Evolutionary conservation across 331 rosid genomes (phyloP).

Genomic region (Dryas integrifolia): DNA sequence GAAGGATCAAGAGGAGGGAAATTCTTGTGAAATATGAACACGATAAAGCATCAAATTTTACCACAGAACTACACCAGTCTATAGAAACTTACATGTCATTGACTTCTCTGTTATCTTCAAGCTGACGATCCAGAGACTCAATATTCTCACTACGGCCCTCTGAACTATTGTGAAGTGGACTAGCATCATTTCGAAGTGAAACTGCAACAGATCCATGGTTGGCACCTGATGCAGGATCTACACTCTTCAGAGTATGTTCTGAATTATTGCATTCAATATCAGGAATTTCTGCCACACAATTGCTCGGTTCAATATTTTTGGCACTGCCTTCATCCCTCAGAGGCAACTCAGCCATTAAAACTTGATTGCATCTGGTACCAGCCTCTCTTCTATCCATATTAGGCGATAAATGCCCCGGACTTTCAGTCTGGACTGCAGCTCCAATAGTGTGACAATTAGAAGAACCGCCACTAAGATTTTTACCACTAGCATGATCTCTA

Average conservation of each 20-base stretch:
- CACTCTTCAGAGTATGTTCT: conserved; percentile 31
- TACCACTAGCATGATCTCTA: conserved; percentile 34
- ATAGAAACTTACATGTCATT: conserved; percentile 57
- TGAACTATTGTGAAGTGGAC: conserved; percentile 26
- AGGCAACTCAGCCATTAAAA: conserved; percentile 34
- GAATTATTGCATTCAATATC: conserved; percentile 36
- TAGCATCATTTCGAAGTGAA: conserved; percentile 34
- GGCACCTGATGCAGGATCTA: conserved; percentile 25
- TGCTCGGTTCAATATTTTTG: conserved; percentile 20
- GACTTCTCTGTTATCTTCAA: conserved; percentile 36
- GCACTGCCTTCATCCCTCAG: conserved; percentile 31
- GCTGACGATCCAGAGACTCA: conserved; percentile 35
- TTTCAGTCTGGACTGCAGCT: conserved; percentile 31
- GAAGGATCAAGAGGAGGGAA: not conserved
- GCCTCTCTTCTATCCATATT: conserved; percentile 31
- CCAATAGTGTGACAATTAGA: conserved; percentile 31
- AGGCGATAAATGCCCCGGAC: conserved; percentile 28
- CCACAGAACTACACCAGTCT: not conserved
- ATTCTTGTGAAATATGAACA: not conserved
- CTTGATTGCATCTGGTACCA: conserved; percentile 35
- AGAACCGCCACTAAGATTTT: conserved; percentile 28
- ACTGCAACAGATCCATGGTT: conserved; percentile 16
- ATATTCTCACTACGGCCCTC: conserved; percentile 35
- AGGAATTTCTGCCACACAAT: conserved; percentile 28
- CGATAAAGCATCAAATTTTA: not conserved